These are phyloP conservation scores for Vachellia pachyceras DNA, from an alignment of 306 rosid species.

Conservation along the genomic window DNA sequence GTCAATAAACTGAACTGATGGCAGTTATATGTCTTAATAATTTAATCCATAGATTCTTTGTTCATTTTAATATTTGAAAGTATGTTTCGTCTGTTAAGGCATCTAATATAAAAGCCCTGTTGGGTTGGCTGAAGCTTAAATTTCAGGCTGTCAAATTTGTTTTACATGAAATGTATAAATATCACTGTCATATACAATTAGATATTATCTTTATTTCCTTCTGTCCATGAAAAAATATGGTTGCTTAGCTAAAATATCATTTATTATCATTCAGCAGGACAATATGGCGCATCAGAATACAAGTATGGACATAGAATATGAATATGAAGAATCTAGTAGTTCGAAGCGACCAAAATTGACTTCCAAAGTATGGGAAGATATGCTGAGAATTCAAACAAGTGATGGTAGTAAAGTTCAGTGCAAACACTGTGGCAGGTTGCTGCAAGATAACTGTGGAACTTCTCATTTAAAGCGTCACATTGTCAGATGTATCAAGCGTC, in stretches of 20 bases:
- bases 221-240: neutral
- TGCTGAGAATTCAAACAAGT: conserved; percentile 50
- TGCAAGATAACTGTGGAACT: conserved; percentile 62
- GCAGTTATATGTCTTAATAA: conserved; percentile 1
- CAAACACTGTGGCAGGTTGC: conserved; percentile 51
- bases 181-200: neutral
- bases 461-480: conserved; percentile 63
- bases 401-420: conserved; percentile 57
- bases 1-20: conserved; percentile 11
- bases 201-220: neutral
- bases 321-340: conserved; percentile 46
- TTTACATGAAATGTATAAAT: conserved; percentile 2
- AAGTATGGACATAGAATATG: conserved; percentile 42
- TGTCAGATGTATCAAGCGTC: conserved; percentile 51
- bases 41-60: conserved; percentile 27
- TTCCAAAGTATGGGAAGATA: conserved; percentile 61
- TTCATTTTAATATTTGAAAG: conserved; percentile 24
- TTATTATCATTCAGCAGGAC: conserved; percentile 39
- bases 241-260: conserved; percentile 38
- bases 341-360: conserved; percentile 53
- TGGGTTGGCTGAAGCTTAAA: conserved; percentile 10
- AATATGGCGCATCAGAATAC: conserved; percentile 47
- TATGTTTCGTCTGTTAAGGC: neutral
- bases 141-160: neutral
- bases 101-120: neutral